Conservation (phyloP, 83 land plant genomes). For the Picea mariana region DNA sequence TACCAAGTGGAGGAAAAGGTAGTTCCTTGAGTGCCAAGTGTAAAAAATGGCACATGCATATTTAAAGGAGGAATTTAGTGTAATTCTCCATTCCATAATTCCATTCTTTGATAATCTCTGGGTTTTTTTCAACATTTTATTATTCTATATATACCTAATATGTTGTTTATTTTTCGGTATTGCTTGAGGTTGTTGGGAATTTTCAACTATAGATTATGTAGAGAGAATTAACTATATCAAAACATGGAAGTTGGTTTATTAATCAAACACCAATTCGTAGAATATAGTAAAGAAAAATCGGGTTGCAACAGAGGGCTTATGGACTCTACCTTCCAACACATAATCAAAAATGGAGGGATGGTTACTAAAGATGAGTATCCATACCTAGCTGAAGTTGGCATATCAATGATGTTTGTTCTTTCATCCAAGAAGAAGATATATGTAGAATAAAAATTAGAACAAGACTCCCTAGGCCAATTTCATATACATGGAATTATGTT, state of each 20-base stretch:
- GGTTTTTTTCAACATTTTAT: too few relatives aligned
- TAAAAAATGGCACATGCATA: too few relatives aligned
- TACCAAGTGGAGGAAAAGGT: too few relatives aligned
- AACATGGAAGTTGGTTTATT: slow-evolving; percentile 32
- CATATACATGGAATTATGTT: too few relatives aligned
- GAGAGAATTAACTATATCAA: slow-evolving; percentile 55
- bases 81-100: too few relatives aligned
- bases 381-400: not conserved
- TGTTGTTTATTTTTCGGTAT: not conserved
- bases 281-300: slow-evolving; percentile 22
- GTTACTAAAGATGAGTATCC: slow-evolving; percentile 24
- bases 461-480: too few relatives aligned
- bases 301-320: slow-evolving; percentile 41
- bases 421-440: too few relatives aligned
- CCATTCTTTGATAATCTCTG: too few relatives aligned
- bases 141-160: not conserved
- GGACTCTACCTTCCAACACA: slow-evolving; percentile 23
- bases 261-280: slow-evolving; percentile 54
- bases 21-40: too few relatives aligned
- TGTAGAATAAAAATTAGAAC: too few relatives aligned
- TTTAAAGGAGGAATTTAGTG: too few relatives aligned
- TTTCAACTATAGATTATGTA: slow-evolving; percentile 40
- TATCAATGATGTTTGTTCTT: too few relatives aligned
- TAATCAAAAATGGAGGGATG: slow-evolving; percentile 22
- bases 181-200: slow-evolving; percentile 52